Base-by-base conservation (phyloP, 108 stramenopile species). In the Fistulifera solaris region DNA sequence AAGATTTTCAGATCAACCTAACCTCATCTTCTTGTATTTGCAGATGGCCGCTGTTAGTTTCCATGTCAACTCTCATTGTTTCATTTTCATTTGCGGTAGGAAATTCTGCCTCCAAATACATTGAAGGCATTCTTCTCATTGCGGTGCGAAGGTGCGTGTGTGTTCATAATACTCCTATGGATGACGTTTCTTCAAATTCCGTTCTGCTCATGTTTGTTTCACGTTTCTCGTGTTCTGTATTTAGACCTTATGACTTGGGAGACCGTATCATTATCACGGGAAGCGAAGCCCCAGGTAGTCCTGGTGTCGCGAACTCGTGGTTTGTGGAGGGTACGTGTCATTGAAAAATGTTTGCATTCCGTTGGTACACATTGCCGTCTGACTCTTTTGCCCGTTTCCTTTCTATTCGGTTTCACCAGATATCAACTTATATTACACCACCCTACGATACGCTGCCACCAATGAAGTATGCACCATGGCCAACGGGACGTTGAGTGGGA, bases 71-170 rank as follows among this genome's bases (percentile, higher is more conserved):
- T 15, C 61, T 90, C 3, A 14, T 87, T 40, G 78, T 91, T 17
- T 73, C 81, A 0, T 68, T 85, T 50, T 73, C 83, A 2, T 87
- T 91, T 61, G 83, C 83, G 10, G 58, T 91, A 27, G 85, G 89
- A 1, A 66, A 81, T 12, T 72, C 68, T 4, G 73, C 67, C 21
- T 73, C 80, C 16, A 82, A 83, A 54, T 58, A 26, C 24, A 43
- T 58, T 16, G 56, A 58, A 28, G 56, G 54, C 12, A 26, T 54
- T 10, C 38, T 54, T 16, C 54, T 54, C n/a, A 54, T 54, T 22
- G 54, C 54, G n/a, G 54, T 54, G 6, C 54, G 54, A 54, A 38
- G 25, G 50, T 26, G 50, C 25, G n/a, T 25, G 7, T 11, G 19
- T 25, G 31, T 35, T 35, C n/a, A n/a, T n/a, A n/a, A n/a, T n/a